A percentile compares a stretch with the other conserved stretches of the same genome.
Conservation (phyloP, 73 alveolate genomes). For the Effrenium voratum region DNA sequence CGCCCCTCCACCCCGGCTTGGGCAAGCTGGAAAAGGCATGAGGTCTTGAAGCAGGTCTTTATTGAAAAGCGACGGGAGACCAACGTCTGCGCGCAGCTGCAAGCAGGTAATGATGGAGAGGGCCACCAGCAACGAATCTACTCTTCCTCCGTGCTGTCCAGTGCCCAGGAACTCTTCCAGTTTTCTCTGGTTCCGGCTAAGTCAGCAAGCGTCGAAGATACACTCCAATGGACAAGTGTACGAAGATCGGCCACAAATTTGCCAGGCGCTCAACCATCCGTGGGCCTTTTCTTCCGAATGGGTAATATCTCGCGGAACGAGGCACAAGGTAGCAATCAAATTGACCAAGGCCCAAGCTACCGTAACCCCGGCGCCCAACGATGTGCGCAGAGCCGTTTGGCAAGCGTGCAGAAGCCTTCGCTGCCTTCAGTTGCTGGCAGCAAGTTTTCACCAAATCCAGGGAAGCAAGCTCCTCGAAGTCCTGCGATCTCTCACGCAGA, state of each 20-base stretch:
- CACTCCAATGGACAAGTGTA: background rate
- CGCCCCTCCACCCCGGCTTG: background rate
- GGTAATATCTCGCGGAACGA: background rate
- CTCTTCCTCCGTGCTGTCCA: background rate
- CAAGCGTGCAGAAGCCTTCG: background rate
- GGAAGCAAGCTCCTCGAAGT: background rate
- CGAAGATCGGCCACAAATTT: background rate
- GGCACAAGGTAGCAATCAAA: background rate
- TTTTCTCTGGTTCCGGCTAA: background rate
- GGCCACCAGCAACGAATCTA: background rate
- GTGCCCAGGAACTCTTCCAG: background rate
- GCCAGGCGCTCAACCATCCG: background rate
- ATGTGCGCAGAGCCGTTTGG: background rate
- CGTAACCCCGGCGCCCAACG: background rate
- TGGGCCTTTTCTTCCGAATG: background rate
- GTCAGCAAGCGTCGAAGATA: background rate
- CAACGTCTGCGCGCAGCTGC: background rate
- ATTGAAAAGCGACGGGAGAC: background rate
- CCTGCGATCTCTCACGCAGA: background rate
- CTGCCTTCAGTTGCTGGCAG: background rate
- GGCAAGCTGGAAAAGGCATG: background rate
- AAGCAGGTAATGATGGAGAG: background rate
- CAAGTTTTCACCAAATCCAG: background rate
- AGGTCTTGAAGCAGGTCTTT: background rate
- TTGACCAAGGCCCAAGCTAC: background rate